A percentile compares a stretch with the other conserved stretches of the same genome.
Evolutionary conservation across 75 land plant genomes (phyloP).

Genomic region (Larix kaempferi): DNA sequence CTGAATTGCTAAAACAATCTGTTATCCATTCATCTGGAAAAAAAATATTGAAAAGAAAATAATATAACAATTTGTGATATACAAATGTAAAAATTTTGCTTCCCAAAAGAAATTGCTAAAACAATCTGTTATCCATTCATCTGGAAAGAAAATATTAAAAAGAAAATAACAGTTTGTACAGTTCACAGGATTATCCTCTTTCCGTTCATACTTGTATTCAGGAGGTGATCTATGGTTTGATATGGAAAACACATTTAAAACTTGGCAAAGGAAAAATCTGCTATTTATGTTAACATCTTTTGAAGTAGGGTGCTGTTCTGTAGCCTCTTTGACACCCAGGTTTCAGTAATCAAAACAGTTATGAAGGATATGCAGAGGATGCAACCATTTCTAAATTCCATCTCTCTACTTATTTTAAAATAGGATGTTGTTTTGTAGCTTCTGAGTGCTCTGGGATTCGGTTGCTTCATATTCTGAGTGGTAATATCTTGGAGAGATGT

Average conservation of each 20-base stretch:
- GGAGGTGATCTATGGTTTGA: background rate
- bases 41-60: too few species aligned
- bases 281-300: conserved; percentile 14
- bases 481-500: background rate
- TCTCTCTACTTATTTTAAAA: too few species aligned
- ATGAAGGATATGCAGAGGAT: background rate
- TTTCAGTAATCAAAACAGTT: conserved; percentile 5
- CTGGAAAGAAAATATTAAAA: too few species aligned
- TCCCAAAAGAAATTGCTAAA: background rate
- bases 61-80: too few species aligned
- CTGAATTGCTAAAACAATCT: too few species aligned
- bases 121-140: background rate
- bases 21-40: background rate
- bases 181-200: too few species aligned
- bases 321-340: conserved; percentile 9
- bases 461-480: background rate
- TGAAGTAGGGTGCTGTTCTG: conserved; percentile 6
- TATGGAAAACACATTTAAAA: conserved; percentile 29
- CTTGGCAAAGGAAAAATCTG: conserved; percentile 47
- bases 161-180: background rate
- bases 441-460: background rate
- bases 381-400: too few species aligned
- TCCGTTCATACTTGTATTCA: too few species aligned
- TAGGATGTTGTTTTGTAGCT: background rate
- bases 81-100: too few species aligned